Evolutionary conservation across 2,329 filamentous ascomycete genomes (phyloP).

Genomic region (Cercospora sojina): DNA sequence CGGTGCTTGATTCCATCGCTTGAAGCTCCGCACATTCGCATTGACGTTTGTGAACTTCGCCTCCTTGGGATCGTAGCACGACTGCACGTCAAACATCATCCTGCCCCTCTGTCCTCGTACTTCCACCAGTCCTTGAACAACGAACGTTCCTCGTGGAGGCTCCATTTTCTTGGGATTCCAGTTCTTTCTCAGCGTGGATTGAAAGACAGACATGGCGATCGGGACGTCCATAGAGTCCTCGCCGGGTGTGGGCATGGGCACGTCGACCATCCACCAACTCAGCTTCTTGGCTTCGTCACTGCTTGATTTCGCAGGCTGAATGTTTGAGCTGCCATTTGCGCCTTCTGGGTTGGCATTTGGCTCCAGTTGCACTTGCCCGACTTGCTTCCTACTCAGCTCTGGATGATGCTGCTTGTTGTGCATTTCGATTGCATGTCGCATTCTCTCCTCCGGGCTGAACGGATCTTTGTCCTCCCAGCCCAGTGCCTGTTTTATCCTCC

Average conservation of each 20-base stretch:
- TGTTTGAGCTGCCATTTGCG: constrained; percentile 9
- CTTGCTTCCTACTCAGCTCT: constrained; percentile 21
- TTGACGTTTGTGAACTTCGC: constrained; percentile 40
- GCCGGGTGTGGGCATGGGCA: constrained; percentile 27
- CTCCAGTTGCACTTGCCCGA: constrained; percentile 27
- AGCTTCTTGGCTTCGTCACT: constrained; percentile 22
- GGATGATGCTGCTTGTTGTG: constrained; percentile 33
- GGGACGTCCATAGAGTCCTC: constrained; percentile 30
- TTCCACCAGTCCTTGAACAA: constrained; percentile 49
- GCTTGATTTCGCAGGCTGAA: constrained; percentile 4
- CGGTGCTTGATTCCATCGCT: constrained; percentile 41
- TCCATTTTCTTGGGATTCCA: constrained; percentile 39
- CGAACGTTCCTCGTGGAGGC: constrained; percentile 47
- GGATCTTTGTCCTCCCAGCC: constrained; percentile 39
- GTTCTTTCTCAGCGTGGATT: constrained; percentile 27
- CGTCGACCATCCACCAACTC: constrained; percentile 28
- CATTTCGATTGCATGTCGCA: constrained; percentile 33
- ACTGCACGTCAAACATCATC: constrained; percentile 47
- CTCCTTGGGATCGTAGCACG: constrained; percentile 47
- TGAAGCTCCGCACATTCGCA: constrained; percentile 33
- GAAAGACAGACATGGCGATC: constrained; percentile 35
- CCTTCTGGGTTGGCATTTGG: constrained; percentile 22
- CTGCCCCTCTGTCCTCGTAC: constrained; percentile 45
- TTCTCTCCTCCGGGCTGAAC: constrained; percentile 35
- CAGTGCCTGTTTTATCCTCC: constrained; percentile 40